These are phyloP conservation scores for Saturnispora mendoncae DNA, from an alignment of 805 yeast species.

Conservation along the genomic window DNA sequence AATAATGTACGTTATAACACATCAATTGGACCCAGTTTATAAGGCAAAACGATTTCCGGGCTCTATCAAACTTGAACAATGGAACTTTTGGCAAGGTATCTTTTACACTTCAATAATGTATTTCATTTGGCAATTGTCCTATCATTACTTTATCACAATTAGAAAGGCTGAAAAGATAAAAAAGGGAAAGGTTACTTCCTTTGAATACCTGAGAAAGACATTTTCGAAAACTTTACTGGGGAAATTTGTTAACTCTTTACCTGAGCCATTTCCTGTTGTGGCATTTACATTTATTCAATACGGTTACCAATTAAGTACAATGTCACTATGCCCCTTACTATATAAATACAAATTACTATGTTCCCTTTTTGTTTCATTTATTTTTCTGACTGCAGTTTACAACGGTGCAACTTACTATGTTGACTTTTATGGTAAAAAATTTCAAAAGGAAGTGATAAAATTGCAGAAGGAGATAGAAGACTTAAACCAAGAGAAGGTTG, in stretches of 20 bases:
- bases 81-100: conserved; percentile 67
- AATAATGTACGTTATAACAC: conserved; percentile 78
- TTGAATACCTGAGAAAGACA: conserved; percentile 70
- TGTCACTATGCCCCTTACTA: conserved; percentile 88
- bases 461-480: conserved; percentile 59
- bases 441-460: conserved; percentile 74
- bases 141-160: conserved; percentile 88
- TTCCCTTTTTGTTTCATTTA: conserved; percentile 54
- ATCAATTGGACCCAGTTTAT: conserved; percentile 49
- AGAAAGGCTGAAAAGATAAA: conserved; percentile 70
- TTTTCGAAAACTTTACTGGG: conserved; percentile 62
- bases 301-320: conserved; percentile 74
- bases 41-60: conserved; percentile 66
- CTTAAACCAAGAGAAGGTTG: not conserved
- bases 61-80: conserved; percentile 54
- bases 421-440: conserved; percentile 83
- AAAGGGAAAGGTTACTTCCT: conserved; percentile 80
- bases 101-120: conserved; percentile 74
- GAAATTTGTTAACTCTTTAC: conserved; percentile 67
- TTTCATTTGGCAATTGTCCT: conserved; percentile 80
- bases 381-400: conserved; percentile 74
- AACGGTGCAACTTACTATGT: conserved; percentile 94
- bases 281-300: conserved; percentile 85
- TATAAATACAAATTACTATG: conserved; percentile 62
- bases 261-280: conserved; percentile 77